A percentile compares a stretch with the other conserved stretches of the same genome.
These are phyloP conservation scores for Zymoseptoria crescenta DNA, from an alignment of 2,329 filamentous ascomycete species.

Conservation along the genomic window DNA sequence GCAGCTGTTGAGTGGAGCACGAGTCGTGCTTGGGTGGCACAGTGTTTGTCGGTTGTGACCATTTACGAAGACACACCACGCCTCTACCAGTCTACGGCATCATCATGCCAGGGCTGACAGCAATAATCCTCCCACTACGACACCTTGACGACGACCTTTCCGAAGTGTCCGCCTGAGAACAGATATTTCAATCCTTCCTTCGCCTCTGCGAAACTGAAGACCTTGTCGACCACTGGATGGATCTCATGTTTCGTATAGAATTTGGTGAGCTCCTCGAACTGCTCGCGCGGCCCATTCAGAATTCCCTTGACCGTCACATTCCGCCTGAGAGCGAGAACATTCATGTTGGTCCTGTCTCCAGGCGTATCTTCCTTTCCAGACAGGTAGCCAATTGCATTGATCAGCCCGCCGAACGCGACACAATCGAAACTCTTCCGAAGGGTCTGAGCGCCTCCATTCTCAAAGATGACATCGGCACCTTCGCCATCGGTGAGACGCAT, in stretches of 20 bases:
- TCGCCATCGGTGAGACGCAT: conserved; percentile 37
- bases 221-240: conserved; percentile 34
- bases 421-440: conserved; percentile 40
- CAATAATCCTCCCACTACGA: background rate
- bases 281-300: conserved; percentile 50
- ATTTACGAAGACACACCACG: too few relatives aligned
- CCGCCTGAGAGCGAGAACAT: conserved; percentile 46
- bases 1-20: background rate
- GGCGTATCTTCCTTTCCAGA: conserved; percentile 49
- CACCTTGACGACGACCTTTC: conserved; percentile 27
- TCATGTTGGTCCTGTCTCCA: conserved; percentile 51
- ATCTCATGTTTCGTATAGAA: conserved; percentile 38
- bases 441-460: conserved; percentile 45
- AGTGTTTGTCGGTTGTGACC: background rate
- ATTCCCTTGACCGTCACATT: conserved; percentile 52
- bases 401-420: conserved; percentile 36
- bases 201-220: conserved; percentile 33
- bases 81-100: too few relatives aligned
- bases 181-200: conserved; percentile 31
- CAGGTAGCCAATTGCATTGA: conserved; percentile 37
- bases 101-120: too few relatives aligned
- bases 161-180: conserved; percentile 33
- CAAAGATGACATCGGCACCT: conserved; percentile 44
- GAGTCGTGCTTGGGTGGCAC: background rate
- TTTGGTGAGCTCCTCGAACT: conserved; percentile 38